Evolutionary conservation across 768 basidiomycete genomes (phyloP).

Genomic region (Clitopilus hobsonii): DNA sequence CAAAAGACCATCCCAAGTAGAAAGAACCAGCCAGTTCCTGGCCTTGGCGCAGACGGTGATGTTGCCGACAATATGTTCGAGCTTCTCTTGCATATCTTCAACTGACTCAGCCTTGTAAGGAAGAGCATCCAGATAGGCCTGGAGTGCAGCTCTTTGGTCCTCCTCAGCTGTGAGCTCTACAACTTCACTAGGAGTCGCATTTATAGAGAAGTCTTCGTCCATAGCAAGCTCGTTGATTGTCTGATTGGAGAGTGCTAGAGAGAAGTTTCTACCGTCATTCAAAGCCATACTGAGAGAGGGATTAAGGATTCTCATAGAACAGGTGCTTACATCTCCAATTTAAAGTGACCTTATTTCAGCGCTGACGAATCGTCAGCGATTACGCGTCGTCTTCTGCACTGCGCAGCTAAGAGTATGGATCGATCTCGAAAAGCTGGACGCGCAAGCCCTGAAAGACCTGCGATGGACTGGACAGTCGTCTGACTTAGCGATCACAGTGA

Average conservation of each 20-base stretch:
- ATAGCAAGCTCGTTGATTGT: constrained; percentile 23
- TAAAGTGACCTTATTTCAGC: not conserved
- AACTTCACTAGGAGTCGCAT: constrained; percentile 31
- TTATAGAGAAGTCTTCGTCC: constrained; percentile 54
- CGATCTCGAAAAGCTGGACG: not conserved
- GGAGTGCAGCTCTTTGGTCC: constrained; percentile 55
- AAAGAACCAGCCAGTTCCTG: constrained; percentile 69
- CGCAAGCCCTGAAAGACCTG: not conserved
- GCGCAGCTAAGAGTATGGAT: not conserved
- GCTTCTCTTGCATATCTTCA: constrained; percentile 65
- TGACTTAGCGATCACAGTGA: not conserved
- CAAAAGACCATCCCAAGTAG: constrained; percentile 75
- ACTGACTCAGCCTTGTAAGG: constrained; percentile 72
- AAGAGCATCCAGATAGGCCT: constrained; percentile 60
- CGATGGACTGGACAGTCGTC: not conserved
- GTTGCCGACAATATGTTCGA: constrained; percentile 66
- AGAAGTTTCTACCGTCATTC: not conserved
- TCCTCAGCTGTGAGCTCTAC: constrained; percentile 41
- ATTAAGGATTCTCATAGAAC: not conserved
- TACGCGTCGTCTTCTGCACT: not conserved
- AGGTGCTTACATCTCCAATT: not conserved
- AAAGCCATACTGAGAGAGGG: not conserved
- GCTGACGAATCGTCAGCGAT: not conserved
- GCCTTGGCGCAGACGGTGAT: constrained; percentile 67
- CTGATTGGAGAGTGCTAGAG: constrained; percentile 3